A percentile compares a stretch with the other conserved stretches of the same genome.
phyloP scores from a whole-genome alignment of 805 yeast genomes.

The Wickerhamomyces ciferrii region DNA sequence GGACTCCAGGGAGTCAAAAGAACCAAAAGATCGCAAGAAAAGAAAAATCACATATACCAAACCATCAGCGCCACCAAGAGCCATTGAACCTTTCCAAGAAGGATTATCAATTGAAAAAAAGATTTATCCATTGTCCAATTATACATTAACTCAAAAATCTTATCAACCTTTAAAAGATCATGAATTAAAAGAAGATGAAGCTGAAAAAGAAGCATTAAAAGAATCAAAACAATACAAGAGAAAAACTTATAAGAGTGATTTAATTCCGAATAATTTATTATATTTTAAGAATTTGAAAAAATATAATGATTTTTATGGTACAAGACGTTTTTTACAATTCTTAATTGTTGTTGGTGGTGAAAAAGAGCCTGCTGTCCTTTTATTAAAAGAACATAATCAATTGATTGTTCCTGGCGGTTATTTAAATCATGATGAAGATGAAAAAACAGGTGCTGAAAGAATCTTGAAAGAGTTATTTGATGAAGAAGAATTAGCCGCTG shows the following conservation, averaged over 20 bases:
- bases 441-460: constrained; percentile 6
- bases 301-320: constrained; percentile 4
- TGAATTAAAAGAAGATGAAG: not conserved
- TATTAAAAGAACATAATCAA: constrained; percentile 3
- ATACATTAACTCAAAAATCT: not conserved
- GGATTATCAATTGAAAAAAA: not conserved
- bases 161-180: not conserved
- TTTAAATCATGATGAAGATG: constrained; percentile 9
- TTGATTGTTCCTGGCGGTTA: constrained; percentile 10
- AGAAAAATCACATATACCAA: not conserved
- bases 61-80: not conserved
- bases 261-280: constrained; percentile 1
- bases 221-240: not conserved
- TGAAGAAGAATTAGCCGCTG: no score
- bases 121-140: not conserved
- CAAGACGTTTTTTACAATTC: constrained; percentile 11
- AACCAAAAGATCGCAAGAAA: not conserved
- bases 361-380: constrained; percentile 7
- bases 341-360: constrained; percentile 7
- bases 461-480: constrained; percentile 9
- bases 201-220: not conserved
- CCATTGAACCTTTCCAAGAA: not conserved
- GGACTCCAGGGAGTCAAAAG: not conserved
- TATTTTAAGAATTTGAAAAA: constrained; percentile 3
- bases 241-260: constrained; percentile 1